These are phyloP conservation scores for Alternaria solani DNA, from an alignment of 2,329 filamentous ascomycete species.

Conservation along the genomic window DNA sequence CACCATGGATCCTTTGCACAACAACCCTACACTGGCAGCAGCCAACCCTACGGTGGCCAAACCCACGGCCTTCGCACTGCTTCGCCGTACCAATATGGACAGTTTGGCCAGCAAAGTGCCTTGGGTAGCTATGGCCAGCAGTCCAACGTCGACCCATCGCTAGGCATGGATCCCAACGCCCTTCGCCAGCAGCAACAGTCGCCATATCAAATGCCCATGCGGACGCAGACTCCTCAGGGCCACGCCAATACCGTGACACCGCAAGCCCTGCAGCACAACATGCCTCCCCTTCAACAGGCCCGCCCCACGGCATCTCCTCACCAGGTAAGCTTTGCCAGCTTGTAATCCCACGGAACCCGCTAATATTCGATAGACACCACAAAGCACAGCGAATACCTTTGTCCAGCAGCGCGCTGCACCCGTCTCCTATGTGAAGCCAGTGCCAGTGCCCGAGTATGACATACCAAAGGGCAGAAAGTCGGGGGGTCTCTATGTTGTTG, in stretches of 20 bases:
- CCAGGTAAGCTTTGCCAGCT: slow-evolving; percentile 35
- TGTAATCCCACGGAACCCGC: not conserved
- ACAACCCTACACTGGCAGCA: slow-evolving; percentile 33
- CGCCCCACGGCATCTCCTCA: slow-evolving; percentile 34
- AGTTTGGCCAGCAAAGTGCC: slow-evolving; percentile 37
- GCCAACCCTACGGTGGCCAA: slow-evolving; percentile 36
- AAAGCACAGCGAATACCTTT: slow-evolving; percentile 39
- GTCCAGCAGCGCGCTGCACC: slow-evolving; percentile 31
- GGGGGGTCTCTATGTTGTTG: slow-evolving; percentile 54
- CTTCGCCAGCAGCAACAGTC: slow-evolving; percentile 43
- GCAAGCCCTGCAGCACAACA: slow-evolving; percentile 41
- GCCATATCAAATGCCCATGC: slow-evolving; percentile 40
- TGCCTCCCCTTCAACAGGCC: slow-evolving; percentile 25
- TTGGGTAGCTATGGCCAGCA: slow-evolving; percentile 35
- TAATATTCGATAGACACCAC: slow-evolving; percentile 37
- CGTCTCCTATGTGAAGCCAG: slow-evolving; percentile 27
- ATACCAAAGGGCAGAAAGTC: slow-evolving; percentile 46
- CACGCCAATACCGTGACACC: slow-evolving; percentile 40
- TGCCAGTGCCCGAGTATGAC: slow-evolving; percentile 42
- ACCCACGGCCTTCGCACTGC: slow-evolving; percentile 35
- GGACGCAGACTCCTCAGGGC: slow-evolving; percentile 31
- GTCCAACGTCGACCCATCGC: slow-evolving; percentile 40
- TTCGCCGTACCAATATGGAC: slow-evolving; percentile 46
- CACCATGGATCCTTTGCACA: slow-evolving; percentile 39
- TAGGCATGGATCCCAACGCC: slow-evolving; percentile 33